Conservation (phyloP, 768 basidiomycete species). For the Lentinus brumalis region DNA sequence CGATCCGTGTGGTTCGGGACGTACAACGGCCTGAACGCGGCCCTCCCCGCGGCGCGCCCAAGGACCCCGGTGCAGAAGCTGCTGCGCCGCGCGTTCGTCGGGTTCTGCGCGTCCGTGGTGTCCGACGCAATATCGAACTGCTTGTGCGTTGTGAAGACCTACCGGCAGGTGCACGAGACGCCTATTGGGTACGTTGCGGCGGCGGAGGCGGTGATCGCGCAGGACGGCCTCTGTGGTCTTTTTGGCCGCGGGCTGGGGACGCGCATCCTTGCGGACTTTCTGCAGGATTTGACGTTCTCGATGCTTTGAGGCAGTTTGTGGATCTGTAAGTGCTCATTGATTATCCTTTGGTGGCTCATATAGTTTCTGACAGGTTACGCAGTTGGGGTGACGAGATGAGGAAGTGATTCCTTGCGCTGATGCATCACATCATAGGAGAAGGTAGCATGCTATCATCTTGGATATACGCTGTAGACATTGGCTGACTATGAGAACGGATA, state of each 20-base stretch:
- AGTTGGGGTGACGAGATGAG: neutral
- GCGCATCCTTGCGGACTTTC: constrained; percentile 83
- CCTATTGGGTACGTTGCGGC: constrained; percentile 51
- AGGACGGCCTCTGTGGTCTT: constrained; percentile 75
- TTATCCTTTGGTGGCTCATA: neutral
- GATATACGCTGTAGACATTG: too few species aligned
- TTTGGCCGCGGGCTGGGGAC: constrained; percentile 92
- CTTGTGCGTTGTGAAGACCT: too few species aligned
- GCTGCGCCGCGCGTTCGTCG: constrained; percentile 86
- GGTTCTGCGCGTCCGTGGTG: constrained; percentile 81
- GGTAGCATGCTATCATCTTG: too few species aligned
- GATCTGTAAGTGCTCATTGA: constrained; percentile 65
- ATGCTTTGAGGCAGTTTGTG: constrained; percentile 87
- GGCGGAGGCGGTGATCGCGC: constrained; percentile 71
- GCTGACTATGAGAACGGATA: too few species aligned
- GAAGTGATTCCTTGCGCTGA: neutral
- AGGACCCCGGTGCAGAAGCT: constrained; percentile 59
- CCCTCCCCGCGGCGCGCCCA: constrained; percentile 61
- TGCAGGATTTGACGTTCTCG: constrained; percentile 90
- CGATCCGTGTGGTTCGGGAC: constrained; percentile 91
- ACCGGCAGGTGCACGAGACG: too few species aligned
- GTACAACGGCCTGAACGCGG: constrained; percentile 76
- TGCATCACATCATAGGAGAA: neutral
- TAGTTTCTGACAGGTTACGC: neutral
- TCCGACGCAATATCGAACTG: constrained; percentile 88